These are phyloP conservation scores for Madurella mycetomatis DNA, from an alignment of 2,329 filamentous ascomycete species.

Conservation along the genomic window DNA sequence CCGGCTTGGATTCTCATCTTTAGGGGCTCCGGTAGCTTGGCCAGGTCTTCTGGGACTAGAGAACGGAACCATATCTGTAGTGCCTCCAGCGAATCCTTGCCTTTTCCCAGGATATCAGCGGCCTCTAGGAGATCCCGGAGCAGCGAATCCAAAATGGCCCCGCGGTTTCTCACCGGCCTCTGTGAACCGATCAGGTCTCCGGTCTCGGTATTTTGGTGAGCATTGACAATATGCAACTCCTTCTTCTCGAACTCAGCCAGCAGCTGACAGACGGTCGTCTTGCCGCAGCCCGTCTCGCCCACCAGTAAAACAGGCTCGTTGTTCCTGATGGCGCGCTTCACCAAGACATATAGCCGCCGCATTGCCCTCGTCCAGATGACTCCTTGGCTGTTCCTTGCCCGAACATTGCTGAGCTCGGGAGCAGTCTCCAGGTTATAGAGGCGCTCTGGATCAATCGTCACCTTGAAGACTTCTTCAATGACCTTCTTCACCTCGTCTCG, in stretches of 20 bases:
- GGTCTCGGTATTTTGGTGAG: constrained; percentile 97
- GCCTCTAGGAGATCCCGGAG: constrained; percentile 53
- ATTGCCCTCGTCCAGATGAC: constrained; percentile 96
- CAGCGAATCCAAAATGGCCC: constrained; percentile 64
- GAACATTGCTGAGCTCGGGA: constrained; percentile 50
- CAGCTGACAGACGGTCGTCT: constrained; percentile 93
- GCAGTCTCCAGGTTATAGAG: constrained; percentile 65
- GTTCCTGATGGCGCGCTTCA: constrained; percentile 79
- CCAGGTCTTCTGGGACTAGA: constrained; percentile 41
- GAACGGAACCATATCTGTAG: constrained; percentile 57
- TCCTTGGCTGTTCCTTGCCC: constrained; percentile 49
- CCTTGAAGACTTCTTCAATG: constrained; percentile 87
- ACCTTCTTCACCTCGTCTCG: constrained; percentile 76
- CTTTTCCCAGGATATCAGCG: constrained; percentile 39
- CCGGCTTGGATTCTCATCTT: constrained; percentile 44
- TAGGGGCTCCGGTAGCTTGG: constrained; percentile 45
- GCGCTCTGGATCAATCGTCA: constrained; percentile 67
- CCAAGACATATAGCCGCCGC: constrained; percentile 83
- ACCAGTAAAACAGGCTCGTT: constrained; percentile 93
- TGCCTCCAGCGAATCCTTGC: constrained; percentile 45
- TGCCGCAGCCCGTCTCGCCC: constrained; percentile 95
- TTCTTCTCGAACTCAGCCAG: constrained; percentile 75
- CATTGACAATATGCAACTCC: constrained; percentile 84
- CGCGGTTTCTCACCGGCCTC: constrained; percentile 80
- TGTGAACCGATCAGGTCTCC: constrained; percentile 96